Percentiles rank a stretch among this genome's conserved stretches.
Evolutionary conservation across 2,329 filamentous ascomycete species (phyloP).

Genomic region (Diaporthe sp.): DNA sequence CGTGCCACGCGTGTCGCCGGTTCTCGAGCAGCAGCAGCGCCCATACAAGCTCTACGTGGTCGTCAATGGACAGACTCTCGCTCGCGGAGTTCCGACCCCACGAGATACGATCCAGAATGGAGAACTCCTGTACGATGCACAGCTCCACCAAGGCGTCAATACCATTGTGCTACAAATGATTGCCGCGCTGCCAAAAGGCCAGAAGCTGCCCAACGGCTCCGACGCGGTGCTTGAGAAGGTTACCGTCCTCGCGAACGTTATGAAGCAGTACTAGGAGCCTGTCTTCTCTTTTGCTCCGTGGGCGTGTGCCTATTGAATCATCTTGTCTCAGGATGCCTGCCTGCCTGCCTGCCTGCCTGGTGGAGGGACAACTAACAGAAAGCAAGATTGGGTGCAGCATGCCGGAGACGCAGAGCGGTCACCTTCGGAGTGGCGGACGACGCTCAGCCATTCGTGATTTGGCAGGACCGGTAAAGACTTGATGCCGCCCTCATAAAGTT

Average conservation of each 20-base stretch:
- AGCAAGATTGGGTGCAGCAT: background rate
- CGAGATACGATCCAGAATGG: conserved; percentile 67
- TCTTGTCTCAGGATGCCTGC: background rate
- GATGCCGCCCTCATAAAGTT: background rate
- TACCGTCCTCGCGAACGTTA: conserved; percentile 80
- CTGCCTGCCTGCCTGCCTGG: background rate
- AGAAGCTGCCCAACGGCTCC: conserved; percentile 68
- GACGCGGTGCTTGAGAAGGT: conserved; percentile 84
- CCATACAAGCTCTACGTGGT: conserved; percentile 84
- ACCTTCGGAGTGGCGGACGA: background rate
- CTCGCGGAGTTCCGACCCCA: conserved; percentile 61
- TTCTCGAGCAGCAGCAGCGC: conserved; percentile 71
- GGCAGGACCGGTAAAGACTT: background rate
- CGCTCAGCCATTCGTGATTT: background rate
- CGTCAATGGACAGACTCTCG: conserved; percentile 76
- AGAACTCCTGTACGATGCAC: conserved; percentile 81
- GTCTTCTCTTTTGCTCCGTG: background rate
- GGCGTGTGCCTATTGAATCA: background rate
- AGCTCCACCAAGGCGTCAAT: conserved; percentile 80
- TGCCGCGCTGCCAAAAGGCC: conserved; percentile 74
- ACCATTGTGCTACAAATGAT: conserved; percentile 84
- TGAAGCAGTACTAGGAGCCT: conserved; percentile 57
- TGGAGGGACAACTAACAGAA: background rate
- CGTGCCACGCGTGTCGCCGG: conserved; percentile 73
- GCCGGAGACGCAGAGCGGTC: background rate